Percentiles rank a stretch among this genome's conserved stretches.
Evolutionary conservation across 2,329 filamentous ascomycete species (phyloP).

Genomic region (Trichophyton benhamiae): DNA sequence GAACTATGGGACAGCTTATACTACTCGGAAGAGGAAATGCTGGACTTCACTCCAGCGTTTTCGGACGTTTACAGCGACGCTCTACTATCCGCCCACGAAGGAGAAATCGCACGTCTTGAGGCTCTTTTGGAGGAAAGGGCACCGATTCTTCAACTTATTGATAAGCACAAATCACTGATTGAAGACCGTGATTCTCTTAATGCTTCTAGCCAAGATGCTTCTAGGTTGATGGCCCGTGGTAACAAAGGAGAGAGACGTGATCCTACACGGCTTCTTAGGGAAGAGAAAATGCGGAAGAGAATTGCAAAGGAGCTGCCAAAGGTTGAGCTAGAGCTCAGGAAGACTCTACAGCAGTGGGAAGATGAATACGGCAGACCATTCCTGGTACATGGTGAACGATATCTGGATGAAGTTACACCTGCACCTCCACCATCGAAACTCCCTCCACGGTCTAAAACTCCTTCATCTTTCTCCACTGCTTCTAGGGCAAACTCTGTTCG

Average conservation of each 20-base stretch:
- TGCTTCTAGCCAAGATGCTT: conserved; percentile 89
- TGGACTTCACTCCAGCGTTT: conserved; percentile 93
- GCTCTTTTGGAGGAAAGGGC: conserved; percentile 73
- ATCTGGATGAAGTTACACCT: conserved; percentile 66
- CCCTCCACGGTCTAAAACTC: conserved; percentile 41
- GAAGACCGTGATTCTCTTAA: conserved; percentile 76
- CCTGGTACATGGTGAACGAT: conserved; percentile 81
- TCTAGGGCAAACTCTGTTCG: conserved; percentile 19
- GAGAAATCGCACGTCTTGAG: conserved; percentile 73
- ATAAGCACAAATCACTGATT: conserved; percentile 69
- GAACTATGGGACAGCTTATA: conserved; percentile 91
- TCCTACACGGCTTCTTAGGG: conserved; percentile 79
- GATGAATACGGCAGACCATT: conserved; percentile 90
- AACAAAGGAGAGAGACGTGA: conserved; percentile 90
- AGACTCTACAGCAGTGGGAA: conserved; percentile 75
- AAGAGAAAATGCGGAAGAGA: conserved; percentile 97
- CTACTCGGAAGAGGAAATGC: conserved; percentile 96
- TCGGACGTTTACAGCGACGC: conserved; percentile 96
- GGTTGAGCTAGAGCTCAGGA: conserved; percentile 70
- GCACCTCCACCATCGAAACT: conserved; percentile 54
- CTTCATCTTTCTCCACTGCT: conserved; percentile 24
- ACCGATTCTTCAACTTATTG: conserved; percentile 68
- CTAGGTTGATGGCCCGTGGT: conserved; percentile 78
- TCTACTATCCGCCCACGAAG: conserved; percentile 84
- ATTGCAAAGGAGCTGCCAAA: conserved; percentile 94